Evolutionary conservation across 371 early-diverging fungal species (phyloP).

Genomic region (Mortierella sp.): DNA sequence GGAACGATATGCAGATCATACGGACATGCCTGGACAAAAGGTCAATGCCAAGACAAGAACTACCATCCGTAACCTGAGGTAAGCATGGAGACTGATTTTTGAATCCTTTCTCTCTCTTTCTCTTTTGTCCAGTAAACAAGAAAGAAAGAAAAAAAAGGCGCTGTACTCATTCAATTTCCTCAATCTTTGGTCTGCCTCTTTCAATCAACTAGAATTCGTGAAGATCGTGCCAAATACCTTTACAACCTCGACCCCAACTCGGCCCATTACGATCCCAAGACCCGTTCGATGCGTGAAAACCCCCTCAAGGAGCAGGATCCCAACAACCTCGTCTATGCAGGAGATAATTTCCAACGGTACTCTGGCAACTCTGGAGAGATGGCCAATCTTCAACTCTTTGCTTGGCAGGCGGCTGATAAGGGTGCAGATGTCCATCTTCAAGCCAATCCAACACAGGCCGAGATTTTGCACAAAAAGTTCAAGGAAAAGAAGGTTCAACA

Average conservation of each 20-base stretch:
- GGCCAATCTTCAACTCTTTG: constrained; percentile 88
- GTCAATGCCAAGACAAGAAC: constrained; percentile 92
- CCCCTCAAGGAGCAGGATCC: constrained; percentile 79
- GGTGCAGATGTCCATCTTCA: constrained; percentile 89
- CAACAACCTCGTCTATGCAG: constrained; percentile 72
- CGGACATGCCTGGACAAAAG: constrained; percentile 92
- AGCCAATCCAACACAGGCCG: constrained; percentile 96
- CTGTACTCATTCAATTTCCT: not conserved
- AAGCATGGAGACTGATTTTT: constrained; percentile 6
- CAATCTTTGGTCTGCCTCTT: not conserved
- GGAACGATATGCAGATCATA: constrained; percentile 91
- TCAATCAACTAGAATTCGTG: constrained; percentile 81
- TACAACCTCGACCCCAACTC: constrained; percentile 93
- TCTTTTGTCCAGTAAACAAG: not conserved
- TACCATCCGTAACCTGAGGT: constrained; percentile 95
- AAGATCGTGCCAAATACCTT: constrained; percentile 98
- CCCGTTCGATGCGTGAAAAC: constrained; percentile 98
- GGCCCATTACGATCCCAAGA: constrained; percentile 98
- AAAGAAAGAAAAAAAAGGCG: not conserved
- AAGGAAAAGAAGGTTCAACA: constrained; percentile 83
- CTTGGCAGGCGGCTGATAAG: constrained; percentile 91
- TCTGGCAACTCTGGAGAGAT: constrained; percentile 87
- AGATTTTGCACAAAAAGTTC: constrained; percentile 87
- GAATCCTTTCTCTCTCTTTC: not conserved
- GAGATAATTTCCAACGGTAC: constrained; percentile 94